A percentile compares a stretch with the other conserved stretches of the same genome.
Evolutionary conservation across 2,329 filamentous ascomycete species (phyloP).

Genomic region (Phoma herbarum): DNA sequence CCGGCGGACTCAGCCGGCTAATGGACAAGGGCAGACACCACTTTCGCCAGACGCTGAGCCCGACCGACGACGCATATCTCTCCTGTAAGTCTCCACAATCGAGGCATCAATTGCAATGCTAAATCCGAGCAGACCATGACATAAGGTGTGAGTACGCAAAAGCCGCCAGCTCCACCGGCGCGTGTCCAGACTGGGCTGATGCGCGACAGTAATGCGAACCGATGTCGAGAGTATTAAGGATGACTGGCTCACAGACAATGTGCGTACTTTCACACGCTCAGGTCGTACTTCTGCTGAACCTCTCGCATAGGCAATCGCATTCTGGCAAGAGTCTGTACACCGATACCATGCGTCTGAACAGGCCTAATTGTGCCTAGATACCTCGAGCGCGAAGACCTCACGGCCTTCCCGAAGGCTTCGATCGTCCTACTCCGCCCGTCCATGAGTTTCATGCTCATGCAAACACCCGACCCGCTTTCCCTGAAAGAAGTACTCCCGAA

Average conservation of each 20-base stretch:
- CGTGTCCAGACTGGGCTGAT: conserved; percentile 24
- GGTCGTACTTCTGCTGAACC: conserved; percentile 14
- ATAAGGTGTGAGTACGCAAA: conserved; percentile 64
- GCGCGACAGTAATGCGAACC: conserved; percentile 76
- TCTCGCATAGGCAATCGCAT: conserved; percentile 80
- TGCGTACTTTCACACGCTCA: conserved; percentile 50
- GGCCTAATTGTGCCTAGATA: conserved; percentile 60
- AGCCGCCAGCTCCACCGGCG: conserved; percentile 16
- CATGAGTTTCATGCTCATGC: conserved; percentile 91
- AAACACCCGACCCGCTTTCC: conserved; percentile 66
- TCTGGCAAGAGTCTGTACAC: conserved; percentile 86
- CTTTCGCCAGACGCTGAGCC: conserved; percentile 49
- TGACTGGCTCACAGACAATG: conserved; percentile 98
- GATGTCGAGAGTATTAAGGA: conserved; percentile 88
- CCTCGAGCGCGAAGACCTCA: conserved; percentile 87
- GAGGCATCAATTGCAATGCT: conserved; percentile 23
- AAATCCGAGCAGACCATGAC: conserved; percentile 65
- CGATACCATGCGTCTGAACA: neutral
- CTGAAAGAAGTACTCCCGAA: conserved; percentile 77
- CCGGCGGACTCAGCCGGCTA: conserved; percentile 34
- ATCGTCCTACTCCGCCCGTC: conserved; percentile 91
- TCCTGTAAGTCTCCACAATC: conserved; percentile 65
- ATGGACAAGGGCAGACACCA: conserved; percentile 39
- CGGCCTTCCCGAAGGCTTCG: conserved; percentile 79
- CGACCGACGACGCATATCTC: conserved; percentile 71